Base-by-base conservation (phyloP, 2,329 filamentous ascomycete species). In the Septoria petroselini region DNA sequence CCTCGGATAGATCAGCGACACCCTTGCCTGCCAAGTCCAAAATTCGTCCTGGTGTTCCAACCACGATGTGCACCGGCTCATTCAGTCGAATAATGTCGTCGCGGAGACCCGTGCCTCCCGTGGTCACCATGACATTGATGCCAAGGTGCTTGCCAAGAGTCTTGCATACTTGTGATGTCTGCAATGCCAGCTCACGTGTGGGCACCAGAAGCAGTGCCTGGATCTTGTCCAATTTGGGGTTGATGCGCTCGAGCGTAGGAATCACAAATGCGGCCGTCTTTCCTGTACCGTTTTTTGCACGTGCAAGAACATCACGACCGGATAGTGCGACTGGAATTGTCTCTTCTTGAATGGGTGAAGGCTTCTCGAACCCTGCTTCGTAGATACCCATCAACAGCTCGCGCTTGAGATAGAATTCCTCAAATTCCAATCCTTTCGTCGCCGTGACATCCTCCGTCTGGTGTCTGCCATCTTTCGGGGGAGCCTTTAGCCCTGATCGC, bases 91-190 rank as follows among this genome's bases (percentile, higher is more conserved):
- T 84, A 67, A 98, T 98, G 69, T 98, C 93, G 70, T 98, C 93
- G 67, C 93, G 89, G 49, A 98, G 77, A 19, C 88, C 88, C 34
- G 93, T 97, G 64, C 93, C 93, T 71, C 93, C 93, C 18, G 94
- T 98, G 40, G 91, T 96, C 60, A 98, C 94, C 94, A 98, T 98
- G 65, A 98, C 91, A 66, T 98, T 97, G 73, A 98, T 80, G 50
- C 90, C 90, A 33, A 98, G 83, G 68, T 98, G 91, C 73, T 98
- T 97, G 57, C 94, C 94, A 39, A 98, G 81, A 9, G 86, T 96
- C 78, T 97, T 98, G 82, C 93, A 98, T 60, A 98, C 93, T 73
- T 98, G 93, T 41, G 94, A 98, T 53, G 93, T 98, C 72, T 98
- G 93, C 72, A 98, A 85, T 48, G 94, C 94, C 62, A 98, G 79